A percentile compares a stretch with the other conserved stretches of the same genome.
Conservation (phyloP, 1,284 basidiomycete genomes). For the Caloboletus inedulis region DNA sequence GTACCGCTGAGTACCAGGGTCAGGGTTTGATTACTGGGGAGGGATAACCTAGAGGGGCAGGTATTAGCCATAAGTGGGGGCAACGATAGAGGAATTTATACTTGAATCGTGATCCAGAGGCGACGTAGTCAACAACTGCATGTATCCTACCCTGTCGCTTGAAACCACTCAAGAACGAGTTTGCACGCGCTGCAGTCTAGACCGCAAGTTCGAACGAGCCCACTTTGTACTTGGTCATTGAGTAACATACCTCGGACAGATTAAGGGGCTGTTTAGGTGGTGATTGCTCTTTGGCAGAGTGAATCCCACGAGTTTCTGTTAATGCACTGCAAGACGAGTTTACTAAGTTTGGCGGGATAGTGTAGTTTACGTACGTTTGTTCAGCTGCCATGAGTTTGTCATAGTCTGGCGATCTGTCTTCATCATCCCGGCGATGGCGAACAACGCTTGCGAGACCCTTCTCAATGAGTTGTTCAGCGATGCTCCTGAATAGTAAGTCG, state of each 20-base stretch:
- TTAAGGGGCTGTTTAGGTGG: constrained; percentile 74
- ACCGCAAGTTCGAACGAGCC: constrained; percentile 9
- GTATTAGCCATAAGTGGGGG: constrained; percentile 5
- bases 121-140: constrained; percentile 91
- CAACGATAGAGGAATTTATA: constrained; percentile 29
- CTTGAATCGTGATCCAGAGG: constrained; percentile 93
- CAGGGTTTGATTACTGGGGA: constrained; percentile 88
- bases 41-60: constrained; percentile 54
- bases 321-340: constrained; percentile 54
- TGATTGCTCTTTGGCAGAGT: constrained; percentile 87
- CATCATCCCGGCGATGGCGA: constrained; percentile 91
- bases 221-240: not conserved
- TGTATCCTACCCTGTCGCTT: constrained; percentile 84
- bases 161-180: constrained; percentile 86
- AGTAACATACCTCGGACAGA: constrained; percentile 69
- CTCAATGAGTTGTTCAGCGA: constrained; percentile 90
- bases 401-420: constrained; percentile 90
- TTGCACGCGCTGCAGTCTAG: constrained; percentile 71
- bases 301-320: constrained; percentile 80
- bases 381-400: constrained; percentile 96
- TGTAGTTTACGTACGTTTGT: constrained; percentile 59
- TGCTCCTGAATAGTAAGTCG: constrained; percentile 58
- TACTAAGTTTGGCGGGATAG: not conserved
- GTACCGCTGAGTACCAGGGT: constrained; percentile 85
- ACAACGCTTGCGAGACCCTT: constrained; percentile 89